These are phyloP conservation scores for Chrysanthemum lavandulifolium DNA, from an alignment of 129 eudicot species.

Conservation along the genomic window DNA sequence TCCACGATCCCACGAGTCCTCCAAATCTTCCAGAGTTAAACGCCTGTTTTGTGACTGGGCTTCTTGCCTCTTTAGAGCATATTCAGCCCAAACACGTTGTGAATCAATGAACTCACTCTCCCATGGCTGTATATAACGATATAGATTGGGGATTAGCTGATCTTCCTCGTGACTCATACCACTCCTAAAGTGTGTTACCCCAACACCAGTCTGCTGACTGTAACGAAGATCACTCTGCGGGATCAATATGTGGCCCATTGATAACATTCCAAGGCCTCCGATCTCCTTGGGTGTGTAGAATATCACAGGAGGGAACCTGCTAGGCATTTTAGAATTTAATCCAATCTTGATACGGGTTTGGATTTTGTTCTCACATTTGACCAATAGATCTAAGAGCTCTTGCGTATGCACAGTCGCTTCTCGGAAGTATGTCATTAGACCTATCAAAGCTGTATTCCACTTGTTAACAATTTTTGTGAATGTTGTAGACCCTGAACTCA, in stretches of 20 bases:
- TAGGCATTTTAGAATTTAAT: slow-evolving; percentile 95
- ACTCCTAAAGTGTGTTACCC: slow-evolving; percentile 95
- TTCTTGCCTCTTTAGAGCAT: slow-evolving; percentile 96
- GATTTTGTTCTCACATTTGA: slow-evolving; percentile 95
- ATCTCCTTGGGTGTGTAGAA: slow-evolving; percentile 98
- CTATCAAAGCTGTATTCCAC: slow-evolving; percentile 98
- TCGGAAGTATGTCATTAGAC: slow-evolving; percentile 96
- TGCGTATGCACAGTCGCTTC: slow-evolving; percentile 99
- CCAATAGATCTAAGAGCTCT: slow-evolving; percentile 84
- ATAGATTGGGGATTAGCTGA: slow-evolving; percentile 93
- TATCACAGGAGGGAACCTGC: slow-evolving; percentile 99
- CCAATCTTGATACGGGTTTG: slow-evolving; percentile 99
- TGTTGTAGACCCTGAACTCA: slow-evolving; percentile 99
- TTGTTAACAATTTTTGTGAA: slow-evolving; percentile 96
- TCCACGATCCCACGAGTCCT: slow-evolving; percentile 99
- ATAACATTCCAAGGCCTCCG: slow-evolving; percentile 97
- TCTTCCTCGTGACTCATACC: slow-evolving; percentile 99
- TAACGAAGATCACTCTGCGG: slow-evolving; percentile 98
- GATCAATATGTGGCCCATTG: slow-evolving; percentile 98
- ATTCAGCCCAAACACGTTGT: slow-evolving; percentile 98
- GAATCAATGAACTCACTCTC: slow-evolving; percentile 99
- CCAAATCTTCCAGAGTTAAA: slow-evolving; percentile 90
- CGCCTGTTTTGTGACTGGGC: slow-evolving; percentile 99
- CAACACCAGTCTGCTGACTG: slow-evolving; percentile 94
- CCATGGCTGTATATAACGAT: slow-evolving; percentile 99